These are phyloP conservation scores for Metarhizium robertsii DNA, from an alignment of 2,329 filamentous ascomycete species.

Conservation along the genomic window DNA sequence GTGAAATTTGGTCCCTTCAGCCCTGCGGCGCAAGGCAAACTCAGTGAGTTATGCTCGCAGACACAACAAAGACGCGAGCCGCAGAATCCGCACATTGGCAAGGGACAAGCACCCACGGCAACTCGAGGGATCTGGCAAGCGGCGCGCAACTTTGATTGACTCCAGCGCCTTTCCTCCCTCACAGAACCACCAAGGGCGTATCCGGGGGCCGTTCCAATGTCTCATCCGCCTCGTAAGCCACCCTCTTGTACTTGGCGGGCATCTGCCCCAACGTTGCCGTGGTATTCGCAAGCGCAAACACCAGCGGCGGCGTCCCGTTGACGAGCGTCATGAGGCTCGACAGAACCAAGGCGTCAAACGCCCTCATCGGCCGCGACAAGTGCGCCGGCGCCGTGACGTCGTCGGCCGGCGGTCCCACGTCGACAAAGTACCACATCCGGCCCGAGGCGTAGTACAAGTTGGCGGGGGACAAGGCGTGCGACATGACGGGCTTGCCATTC, in stretches of 20 bases:
- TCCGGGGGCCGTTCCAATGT: slow-evolving; percentile 1
- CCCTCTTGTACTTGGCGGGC: slow-evolving; percentile 8
- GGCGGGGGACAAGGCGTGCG: slow-evolving; percentile 9
- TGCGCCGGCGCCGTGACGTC: no score
- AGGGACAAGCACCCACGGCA: not conserved
- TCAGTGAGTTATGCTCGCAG: not conserved
- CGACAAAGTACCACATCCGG: slow-evolving; percentile 14
- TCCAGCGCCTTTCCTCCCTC: not conserved
- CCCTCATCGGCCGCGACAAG: no score
- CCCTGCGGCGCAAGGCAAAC: not conserved
- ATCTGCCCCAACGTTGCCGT: not conserved
- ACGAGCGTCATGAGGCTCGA: no score
- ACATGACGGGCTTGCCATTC: slow-evolving; percentile 1
- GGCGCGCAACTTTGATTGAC: not conserved
- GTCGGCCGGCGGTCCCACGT: slow-evolving; percentile 4
- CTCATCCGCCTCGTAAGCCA: slow-evolving; percentile 7
- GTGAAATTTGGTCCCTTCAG: not conserved
- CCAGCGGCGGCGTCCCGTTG: no score
- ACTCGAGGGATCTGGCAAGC: not conserved
- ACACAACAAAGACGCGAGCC: not conserved
- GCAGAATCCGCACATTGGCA: not conserved
- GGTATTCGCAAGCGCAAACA: no score
- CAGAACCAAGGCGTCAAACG: no score
- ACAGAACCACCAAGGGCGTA: slow-evolving; percentile 4
- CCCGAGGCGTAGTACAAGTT: slow-evolving; percentile 10